These are phyloP conservation scores for Chlorella sp. DNA, from an alignment of 139 green algal species.

Conservation along the genomic window DNA sequence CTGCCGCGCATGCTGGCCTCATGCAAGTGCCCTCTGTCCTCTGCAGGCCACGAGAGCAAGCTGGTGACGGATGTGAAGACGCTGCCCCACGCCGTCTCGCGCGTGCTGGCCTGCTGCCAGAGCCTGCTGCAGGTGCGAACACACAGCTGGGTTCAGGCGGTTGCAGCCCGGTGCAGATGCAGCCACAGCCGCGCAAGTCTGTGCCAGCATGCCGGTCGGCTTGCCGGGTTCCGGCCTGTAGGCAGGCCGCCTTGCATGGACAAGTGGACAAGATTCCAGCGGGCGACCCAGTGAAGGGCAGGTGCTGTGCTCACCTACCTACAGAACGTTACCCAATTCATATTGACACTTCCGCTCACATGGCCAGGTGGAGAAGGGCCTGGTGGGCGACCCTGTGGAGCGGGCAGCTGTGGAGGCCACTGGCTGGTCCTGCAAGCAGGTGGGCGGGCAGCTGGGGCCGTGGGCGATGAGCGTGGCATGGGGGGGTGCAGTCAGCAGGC, in stretches of 20 bases:
- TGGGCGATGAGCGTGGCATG: too few species aligned
- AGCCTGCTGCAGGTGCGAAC: slow-evolving; percentile 77
- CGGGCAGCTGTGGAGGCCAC: slow-evolving; percentile 68
- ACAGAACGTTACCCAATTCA: too few species aligned
- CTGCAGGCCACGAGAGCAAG: background rate
- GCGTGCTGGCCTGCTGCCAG: slow-evolving; percentile 91
- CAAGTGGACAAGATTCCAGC: background rate
- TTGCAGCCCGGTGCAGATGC: too few species aligned
- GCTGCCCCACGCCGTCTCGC: slow-evolving; percentile 15
- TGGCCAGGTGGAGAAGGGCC: slow-evolving; percentile 48
- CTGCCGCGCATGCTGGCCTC: too few species aligned
- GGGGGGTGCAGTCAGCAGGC: too few species aligned
- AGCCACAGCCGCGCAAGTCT: too few species aligned
- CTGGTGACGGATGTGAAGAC: background rate
- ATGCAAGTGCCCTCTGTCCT: too few species aligned
- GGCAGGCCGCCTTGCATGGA: background rate
- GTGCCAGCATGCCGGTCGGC: background rate
- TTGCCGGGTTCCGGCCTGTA: background rate
- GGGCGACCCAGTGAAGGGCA: too few species aligned
- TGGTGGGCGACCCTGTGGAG: slow-evolving; percentile 91
- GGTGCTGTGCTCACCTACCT: too few species aligned
- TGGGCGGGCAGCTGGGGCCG: too few species aligned
- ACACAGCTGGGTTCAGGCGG: too few species aligned
- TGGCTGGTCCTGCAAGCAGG: slow-evolving; percentile 28
- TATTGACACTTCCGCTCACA: background rate